These are phyloP conservation scores for Eimeria zaria DNA, from an alignment of 169 alveolate species.

Conservation along the genomic window DNA sequence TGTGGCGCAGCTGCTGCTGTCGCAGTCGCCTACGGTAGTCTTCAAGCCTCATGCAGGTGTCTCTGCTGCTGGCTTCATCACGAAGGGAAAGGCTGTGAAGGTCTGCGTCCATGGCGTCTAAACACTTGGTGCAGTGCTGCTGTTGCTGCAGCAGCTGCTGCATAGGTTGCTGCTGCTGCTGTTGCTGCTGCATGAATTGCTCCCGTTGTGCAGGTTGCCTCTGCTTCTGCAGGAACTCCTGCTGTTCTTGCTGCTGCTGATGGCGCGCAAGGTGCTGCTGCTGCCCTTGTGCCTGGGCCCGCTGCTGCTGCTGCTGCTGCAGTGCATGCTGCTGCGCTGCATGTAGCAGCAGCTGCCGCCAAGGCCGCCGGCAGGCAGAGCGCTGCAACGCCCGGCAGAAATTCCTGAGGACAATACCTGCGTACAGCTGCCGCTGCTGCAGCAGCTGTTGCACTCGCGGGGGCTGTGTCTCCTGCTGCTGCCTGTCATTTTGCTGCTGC, in stretches of 20 bases:
- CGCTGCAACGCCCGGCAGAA: slow-evolving; percentile 29
- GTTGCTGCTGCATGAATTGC: not conserved
- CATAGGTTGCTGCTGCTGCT: slow-evolving; percentile 15
- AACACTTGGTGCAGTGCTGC: not conserved
- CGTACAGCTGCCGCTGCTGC: slow-evolving; percentile 47
- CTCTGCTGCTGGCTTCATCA: slow-evolving; percentile 41
- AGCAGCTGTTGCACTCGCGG: slow-evolving; percentile 35
- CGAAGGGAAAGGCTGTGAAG: slow-evolving; percentile 39
- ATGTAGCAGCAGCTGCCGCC: slow-evolving; percentile 49
- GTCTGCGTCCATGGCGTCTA: slow-evolving; percentile 14
- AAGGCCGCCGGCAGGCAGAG: slow-evolving; percentile 54
- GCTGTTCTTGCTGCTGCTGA: not conserved
- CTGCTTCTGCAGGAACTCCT: no score
- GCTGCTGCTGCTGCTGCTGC: slow-evolving; percentile 35
- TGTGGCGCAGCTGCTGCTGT: slow-evolving; percentile 53
- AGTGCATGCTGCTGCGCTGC: slow-evolving; percentile 52
- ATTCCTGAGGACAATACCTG: not conserved
- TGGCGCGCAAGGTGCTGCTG: not conserved
- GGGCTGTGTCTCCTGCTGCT: slow-evolving; percentile 17
- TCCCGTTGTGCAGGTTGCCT: not conserved
- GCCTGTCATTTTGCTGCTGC: not conserved
- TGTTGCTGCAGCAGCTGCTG: no score
- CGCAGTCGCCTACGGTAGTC: slow-evolving; percentile 40
- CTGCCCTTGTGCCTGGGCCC: slow-evolving; percentile 9
- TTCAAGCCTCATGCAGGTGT: slow-evolving; percentile 31